Base-by-base conservation (phyloP, 345 rosid species). In the Eucalyptus brandiana region DNA sequence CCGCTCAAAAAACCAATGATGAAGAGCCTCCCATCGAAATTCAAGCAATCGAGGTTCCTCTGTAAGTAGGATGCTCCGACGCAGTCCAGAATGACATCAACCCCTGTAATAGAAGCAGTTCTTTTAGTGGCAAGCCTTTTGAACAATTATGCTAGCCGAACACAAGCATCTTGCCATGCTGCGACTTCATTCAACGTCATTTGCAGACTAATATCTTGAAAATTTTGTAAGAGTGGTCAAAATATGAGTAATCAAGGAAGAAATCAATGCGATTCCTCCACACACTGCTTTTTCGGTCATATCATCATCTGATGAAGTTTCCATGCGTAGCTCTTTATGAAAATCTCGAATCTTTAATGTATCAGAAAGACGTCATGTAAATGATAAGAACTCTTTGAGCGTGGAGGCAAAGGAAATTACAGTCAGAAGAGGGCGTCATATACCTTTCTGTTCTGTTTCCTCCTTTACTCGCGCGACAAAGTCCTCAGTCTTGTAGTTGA, bases 401-500 rank as follows among this genome's bases (percentile, higher is more conserved):
- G 30, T 11, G 47, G 30, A 37, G 28, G 47, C 85, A 76, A 76
- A 2, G 47, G 47, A 21, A 76, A 40, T 40, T 76, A 44, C 85
- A 8, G 51, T 54, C 12, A 28, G 30, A 56, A 81, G 60, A 89
- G 47, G 23, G 80, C 30, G 4, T 48, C 54, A 2, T 19, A 44
- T 90, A 94, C 99, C 99, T 93, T 94, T 96, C 56, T 96, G 97
- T 87, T 88, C 92, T 2, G 99, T 95, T 96, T 95, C 99, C 12
- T 94, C 96, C 94, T 95, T 96, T 6, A 94, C 95, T 72, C 94
- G 94, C 47, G 95, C 89, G 23, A 95, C 98, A 89, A 97, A 97
- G 93, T 97, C 99, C 91, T 96, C 97, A 2, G 94, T 95, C 93
- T 95, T 96, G 96, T 96, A 97, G 87, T 97, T 96, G 92, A 97